Evolutionary conservation across 2,329 filamentous ascomycete genomes (phyloP).

Genomic region (Pestalotiopsis sp.): DNA sequence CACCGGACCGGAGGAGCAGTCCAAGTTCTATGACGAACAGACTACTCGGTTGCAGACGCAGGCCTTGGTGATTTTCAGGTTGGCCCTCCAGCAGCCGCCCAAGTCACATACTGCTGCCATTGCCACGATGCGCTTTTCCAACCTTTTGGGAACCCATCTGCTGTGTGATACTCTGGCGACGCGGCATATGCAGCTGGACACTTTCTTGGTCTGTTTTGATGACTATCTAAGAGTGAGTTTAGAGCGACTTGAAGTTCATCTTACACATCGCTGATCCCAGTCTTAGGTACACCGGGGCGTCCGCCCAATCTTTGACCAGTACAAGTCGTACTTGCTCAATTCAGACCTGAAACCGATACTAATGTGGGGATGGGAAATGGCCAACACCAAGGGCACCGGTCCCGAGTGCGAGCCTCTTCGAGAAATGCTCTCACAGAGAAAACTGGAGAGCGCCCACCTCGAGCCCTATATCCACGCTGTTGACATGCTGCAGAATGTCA

Average conservation of each 20-base stretch:
- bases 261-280: neutral
- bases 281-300: conserved; percentile 8
- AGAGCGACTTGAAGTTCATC: neutral
- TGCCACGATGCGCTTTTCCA: conserved; percentile 10
- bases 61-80: conserved; percentile 5
- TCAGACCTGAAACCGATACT: conserved; percentile 8
- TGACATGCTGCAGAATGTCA: conserved; percentile 4
- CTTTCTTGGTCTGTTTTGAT: neutral
- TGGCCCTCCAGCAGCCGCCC: neutral
- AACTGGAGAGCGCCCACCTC: neutral
- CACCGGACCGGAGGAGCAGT: neutral
- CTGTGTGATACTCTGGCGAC: conserved; percentile 6
- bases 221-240: conserved; percentile 7
- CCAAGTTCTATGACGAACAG: conserved; percentile 7
- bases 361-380: conserved; percentile 5
- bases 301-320: conserved; percentile 9
- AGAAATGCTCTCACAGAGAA: neutral
- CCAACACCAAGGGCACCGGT: neutral
- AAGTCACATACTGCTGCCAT: neutral
- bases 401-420: conserved; percentile 1
- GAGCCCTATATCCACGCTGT: neutral
- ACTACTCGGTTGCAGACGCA: neutral
- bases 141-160: conserved; percentile 7
- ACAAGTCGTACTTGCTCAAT: neutral
- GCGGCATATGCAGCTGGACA: neutral